phyloP scores from a whole-genome alignment of 2,329 filamentous ascomycete genomes.

The Trichoderma sp. region DNA sequence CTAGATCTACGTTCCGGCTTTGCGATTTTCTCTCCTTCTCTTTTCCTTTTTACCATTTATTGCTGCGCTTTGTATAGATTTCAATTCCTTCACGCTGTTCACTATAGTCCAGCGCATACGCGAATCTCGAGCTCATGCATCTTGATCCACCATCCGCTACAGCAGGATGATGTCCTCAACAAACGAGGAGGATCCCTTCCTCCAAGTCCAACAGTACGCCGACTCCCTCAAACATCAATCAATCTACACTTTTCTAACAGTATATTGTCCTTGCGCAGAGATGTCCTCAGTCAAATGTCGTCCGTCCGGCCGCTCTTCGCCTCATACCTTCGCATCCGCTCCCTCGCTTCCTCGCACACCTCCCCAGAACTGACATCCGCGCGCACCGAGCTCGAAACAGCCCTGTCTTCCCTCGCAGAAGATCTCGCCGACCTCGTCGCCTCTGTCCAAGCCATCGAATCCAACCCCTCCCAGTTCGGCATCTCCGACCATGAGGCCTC shows the following conservation, averaged over 20 bases:
- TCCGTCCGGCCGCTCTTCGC: slow-evolving; percentile 85
- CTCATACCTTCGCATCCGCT: slow-evolving; percentile 94
- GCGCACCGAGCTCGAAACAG: slow-evolving; percentile 66
- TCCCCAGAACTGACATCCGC: slow-evolving; percentile 87
- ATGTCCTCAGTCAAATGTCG: slow-evolving; percentile 82
- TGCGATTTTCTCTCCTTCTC: background rate
- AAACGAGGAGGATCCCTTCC: slow-evolving; percentile 70
- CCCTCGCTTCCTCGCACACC: slow-evolving; percentile 69
- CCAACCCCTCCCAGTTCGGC: slow-evolving; percentile 84
- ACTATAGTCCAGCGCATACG: background rate
- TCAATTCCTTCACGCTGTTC: background rate
- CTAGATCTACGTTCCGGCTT: background rate
- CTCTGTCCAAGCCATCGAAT: slow-evolving; percentile 84
- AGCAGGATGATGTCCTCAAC: slow-evolving; percentile 68
- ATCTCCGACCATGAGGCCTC: slow-evolving; percentile 81
- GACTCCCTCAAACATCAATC: slow-evolving; percentile 6
- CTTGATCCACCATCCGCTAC: slow-evolving; percentile 29
- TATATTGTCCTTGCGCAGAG: slow-evolving; percentile 55
- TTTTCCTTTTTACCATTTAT: background rate
- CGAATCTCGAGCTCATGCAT: slow-evolving; percentile 32
- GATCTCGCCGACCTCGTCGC: slow-evolving; percentile 88
- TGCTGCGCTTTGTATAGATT: background rate
- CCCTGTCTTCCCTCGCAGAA: slow-evolving; percentile 71
- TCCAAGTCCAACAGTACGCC: slow-evolving; percentile 70
- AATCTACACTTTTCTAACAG: slow-evolving; percentile 12